Evolutionary conservation across 164 flowering plant genomes (phyloP), one percentile per base, ranked within the genome.

Genomic region (Platanus orientalis): DNA sequence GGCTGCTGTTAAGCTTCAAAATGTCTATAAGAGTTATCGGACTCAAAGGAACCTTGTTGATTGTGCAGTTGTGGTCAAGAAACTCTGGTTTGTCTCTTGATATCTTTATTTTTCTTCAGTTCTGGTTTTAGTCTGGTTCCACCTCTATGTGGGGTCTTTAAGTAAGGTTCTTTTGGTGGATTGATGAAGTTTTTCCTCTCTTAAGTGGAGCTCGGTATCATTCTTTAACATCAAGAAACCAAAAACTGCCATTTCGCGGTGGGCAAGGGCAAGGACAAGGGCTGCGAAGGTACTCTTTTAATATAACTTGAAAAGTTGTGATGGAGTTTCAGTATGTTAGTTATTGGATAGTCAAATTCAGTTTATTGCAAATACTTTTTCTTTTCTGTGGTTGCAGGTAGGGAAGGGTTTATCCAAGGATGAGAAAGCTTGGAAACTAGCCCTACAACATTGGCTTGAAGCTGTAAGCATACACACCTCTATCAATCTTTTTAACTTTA

Each of bases 381-480:
- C 28, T 23, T 17, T 1, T 12, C 32, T 56, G 23, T 54, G 0
- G 47, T 19, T 63, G 47, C 53, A 88, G 95, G 87, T 88, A 45
- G 95, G 91, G 7, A 88, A 88, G 58, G 95, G 95, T 29, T 67
- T 89, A 54, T 80, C 79, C 16, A 89, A 89, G 75, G 84, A 83
- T 67, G 88, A 86, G 67, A 89, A 84, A 64, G 96, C 92, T 65
- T 85, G 77, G 59, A 83, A 84, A 60, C 72, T 88, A 42, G 90
- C 90, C 9, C 70, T 86, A 21, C 76, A 73, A 49, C 90, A 89
- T 65, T 89, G 96, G 96, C 96, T 89, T 69, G 96, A 89, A 79
- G 92, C 96, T 45, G 96, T 87, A 76, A 83, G 88, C 54, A 49
- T 42, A 12, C 26, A 25, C 10, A 16, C 20, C 28, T 23, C 24